Evolutionary conservation across 345 rosid genomes (phyloP).

Genomic region (Eucalyptus lansdowneana): DNA sequence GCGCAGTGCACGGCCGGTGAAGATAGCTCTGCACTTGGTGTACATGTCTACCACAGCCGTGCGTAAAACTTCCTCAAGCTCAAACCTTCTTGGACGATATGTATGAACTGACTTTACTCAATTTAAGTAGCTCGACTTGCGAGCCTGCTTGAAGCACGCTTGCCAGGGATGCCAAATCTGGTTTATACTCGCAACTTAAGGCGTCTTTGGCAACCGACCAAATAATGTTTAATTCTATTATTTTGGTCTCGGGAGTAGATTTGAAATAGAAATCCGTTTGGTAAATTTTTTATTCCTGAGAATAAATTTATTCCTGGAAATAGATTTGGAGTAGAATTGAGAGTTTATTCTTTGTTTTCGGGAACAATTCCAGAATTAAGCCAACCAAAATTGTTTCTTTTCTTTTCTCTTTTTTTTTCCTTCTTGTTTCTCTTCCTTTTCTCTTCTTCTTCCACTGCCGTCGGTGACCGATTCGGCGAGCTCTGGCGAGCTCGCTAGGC

Average conservation of each 20-base stretch:
- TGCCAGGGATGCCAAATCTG: conserved; percentile 43
- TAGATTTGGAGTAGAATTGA: no score
- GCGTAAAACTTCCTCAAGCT: conserved; percentile 10
- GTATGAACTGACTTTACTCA: conserved; percentile 41
- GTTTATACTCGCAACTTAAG: not conserved
- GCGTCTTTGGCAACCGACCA: rapidly evolving
- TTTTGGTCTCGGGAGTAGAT: rapidly evolving
- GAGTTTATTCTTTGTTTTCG: rapidly evolving
- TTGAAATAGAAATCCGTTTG: rapidly evolving
- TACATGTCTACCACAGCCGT: conserved; percentile 64
- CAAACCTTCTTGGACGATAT: conserved; percentile 31
- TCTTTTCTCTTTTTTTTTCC: no score
- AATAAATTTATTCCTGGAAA: rapidly evolving
- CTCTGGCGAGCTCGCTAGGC: no score
- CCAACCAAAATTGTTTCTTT: no score
- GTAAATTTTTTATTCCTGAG: rapidly evolving
- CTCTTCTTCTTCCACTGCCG: no score
- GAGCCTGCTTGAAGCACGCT: conserved; percentile 45
- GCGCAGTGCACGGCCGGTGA: conserved; percentile 10
- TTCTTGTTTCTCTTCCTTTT: no score
- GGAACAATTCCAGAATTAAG: no score
- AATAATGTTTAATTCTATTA: no score
- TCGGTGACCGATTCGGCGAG: rapidly evolving
- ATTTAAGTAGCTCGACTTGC: conserved; percentile 42
- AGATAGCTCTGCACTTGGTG: conserved; percentile 53